Conservation (phyloP, 805 yeast genomes). For the Zygoascus tannicola region DNA sequence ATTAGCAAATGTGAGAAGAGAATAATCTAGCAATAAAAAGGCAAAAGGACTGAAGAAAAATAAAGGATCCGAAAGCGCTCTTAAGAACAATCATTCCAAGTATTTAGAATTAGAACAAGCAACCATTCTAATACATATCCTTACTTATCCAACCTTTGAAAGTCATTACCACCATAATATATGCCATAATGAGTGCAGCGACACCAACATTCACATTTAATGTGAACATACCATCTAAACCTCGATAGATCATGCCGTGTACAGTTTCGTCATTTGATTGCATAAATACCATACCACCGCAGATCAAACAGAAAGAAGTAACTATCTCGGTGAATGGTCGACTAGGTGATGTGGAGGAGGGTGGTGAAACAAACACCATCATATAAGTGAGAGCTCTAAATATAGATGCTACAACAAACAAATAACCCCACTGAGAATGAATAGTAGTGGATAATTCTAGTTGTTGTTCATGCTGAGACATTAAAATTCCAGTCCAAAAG, state of each 20-base stretch:
- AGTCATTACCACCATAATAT: slow-evolving; percentile 64
- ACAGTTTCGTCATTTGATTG: slow-evolving; percentile 83
- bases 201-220: slow-evolving; percentile 78
- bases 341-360: slow-evolving; percentile 36
- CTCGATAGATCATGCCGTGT: slow-evolving; percentile 71
- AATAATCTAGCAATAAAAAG: too few relatives aligned
- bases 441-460: slow-evolving; percentile 65
- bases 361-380: slow-evolving; percentile 38
- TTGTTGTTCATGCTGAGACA: slow-evolving; percentile 92
- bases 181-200: slow-evolving; percentile 72
- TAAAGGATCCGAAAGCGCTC: too few relatives aligned
- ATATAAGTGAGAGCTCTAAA: slow-evolving; percentile 61
- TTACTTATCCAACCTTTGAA: slow-evolving; percentile 24
- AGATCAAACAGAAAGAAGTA: slow-evolving; percentile 64
- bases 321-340: slow-evolving; percentile 84
- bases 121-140: too few relatives aligned
- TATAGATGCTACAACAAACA: slow-evolving; percentile 73
- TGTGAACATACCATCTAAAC: slow-evolving; percentile 82
- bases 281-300: slow-evolving; percentile 91
- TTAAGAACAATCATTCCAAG: too few relatives aligned
- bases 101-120: too few relatives aligned
- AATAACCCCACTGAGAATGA: slow-evolving; percentile 88
- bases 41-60: too few relatives aligned
- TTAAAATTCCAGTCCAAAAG: slow-evolving; percentile 91
- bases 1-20: too few relatives aligned